Evolutionary conservation across 768 basidiomycete genomes (phyloP).

Genomic region (Pleurotus pulmonarius): DNA sequence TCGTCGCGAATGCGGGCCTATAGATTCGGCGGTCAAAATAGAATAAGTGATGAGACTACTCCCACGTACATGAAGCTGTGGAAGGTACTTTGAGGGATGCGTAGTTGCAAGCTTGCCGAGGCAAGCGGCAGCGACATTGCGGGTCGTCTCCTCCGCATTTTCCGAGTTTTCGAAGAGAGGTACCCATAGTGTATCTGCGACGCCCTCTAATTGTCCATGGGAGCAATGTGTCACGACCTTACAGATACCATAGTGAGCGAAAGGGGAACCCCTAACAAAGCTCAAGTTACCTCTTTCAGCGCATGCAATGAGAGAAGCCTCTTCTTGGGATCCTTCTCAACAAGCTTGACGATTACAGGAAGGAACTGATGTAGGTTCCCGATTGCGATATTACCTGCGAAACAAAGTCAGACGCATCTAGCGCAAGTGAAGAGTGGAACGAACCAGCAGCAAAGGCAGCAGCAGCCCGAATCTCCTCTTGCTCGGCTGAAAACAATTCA

Average conservation of each 20-base stretch:
- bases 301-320: conserved; percentile 87
- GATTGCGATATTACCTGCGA: conserved; percentile 87
- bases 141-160: conserved; percentile 83
- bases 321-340: conserved; percentile 72
- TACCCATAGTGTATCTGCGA: conserved; percentile 88
- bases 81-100: conserved; percentile 86
- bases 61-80: conserved; percentile 74
- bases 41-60: conserved; percentile 17
- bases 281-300: conserved; percentile 72
- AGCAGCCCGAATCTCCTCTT: conserved; percentile 85
- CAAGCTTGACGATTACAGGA: conserved; percentile 76
- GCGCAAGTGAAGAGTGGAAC: background rate
- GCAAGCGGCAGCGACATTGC: conserved; percentile 95
- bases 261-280: no score
- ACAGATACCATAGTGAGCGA: no score
- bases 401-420: background rate
- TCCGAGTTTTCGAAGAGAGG: conserved; percentile 92
- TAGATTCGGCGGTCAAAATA: background rate
- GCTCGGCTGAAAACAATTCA: conserved; percentile 68
- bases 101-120: conserved; percentile 93
- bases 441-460: conserved; percentile 91
- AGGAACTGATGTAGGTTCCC: conserved; percentile 88
- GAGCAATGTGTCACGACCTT: conserved; percentile 92
- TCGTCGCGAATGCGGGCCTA: conserved; percentile 67
- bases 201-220: conserved; percentile 74